Evolutionary conservation across 2,329 filamentous ascomycete genomes (phyloP), one percentile per base, ranked within the genome.

Genomic region (Cryphonectria japonica): DNA sequence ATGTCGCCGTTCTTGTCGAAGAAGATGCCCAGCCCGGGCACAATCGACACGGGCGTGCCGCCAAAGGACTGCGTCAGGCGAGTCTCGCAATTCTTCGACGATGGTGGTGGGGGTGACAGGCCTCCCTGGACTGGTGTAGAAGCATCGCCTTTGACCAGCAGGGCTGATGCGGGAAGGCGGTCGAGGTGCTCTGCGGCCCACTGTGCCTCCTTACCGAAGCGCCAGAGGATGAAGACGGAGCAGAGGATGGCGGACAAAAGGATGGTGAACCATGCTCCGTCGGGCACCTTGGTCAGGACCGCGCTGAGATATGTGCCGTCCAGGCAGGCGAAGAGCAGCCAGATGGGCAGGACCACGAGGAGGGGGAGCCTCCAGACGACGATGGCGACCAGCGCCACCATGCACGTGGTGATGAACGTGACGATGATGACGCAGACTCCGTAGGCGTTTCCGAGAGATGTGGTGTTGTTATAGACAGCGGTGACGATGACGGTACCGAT

Each of bases 391-490:
- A 95, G 82, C 0, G 91, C 87, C 1, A 93, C 90, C 85, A 95
- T 89, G 78, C 87, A 91, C 0, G 92, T 94, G 69, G 91, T 91
- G 76, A 95, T 89, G 78, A 94, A 93, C 0, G 92, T 93, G 60
- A 94, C 92, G 65, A 93, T 88, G 75, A 94, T 93, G 77, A 95
- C 92, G 74, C 92, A 95, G 9, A 93, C 90, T 54, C 92, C 92
- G 75, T 94, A 94, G 0, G 92, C 92, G 75, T 93, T 89, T 34
- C 92, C 92, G 0, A 94, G 85, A 69, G 85, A 85, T 0, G 89
- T 92, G 0, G 91, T 92, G 75, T 93, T 92, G 77, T 90, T 92
- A 81, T 93, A 94, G 2, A 93, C 87, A 0, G 88, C 89, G 0
- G 92, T 92, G 11, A 94, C 89, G 11, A 94, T 82, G n/a, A 95